Base-by-base conservation (phyloP, 2,329 filamentous ascomycete species). In the Raffaelea arxii region DNA sequence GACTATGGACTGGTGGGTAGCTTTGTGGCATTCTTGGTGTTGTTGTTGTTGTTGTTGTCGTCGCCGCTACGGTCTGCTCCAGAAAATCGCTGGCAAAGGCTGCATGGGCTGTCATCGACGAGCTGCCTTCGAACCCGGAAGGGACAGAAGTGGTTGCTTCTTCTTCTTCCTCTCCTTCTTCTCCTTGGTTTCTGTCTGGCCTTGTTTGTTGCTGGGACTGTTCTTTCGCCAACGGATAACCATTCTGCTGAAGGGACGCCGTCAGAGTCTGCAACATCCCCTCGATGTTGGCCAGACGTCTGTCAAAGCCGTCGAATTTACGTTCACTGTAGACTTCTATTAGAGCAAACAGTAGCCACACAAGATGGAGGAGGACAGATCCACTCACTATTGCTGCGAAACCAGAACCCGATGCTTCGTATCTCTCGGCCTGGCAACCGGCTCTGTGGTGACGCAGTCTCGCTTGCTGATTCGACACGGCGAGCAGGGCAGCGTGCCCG, bases 401-500 rank as follows among this genome's bases (percentile, higher is more conserved):
- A 32, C 16, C 27, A 32, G 27, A 9, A 32, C 27, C 16, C 27
- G 27, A 16, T 32, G 27, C 10, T 32, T 9, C 27, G 9, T 32
- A 9, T 10, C 27, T 32, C 27, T 32, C 27, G 27, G 27, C 27
- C 27, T 10, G 27, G 16, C 10, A 9, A 10, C 27, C 27, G 9
- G 27, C 27, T 10, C 10, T 32, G 9, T 9, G 27, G 16, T 32
- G 27, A 16, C 10, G 27, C 27, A 32, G 27, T 32, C 27, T 32
- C 9, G 10, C 27, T 32, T 32, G 9, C 27, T 32, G 27, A 9
- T 32, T 32, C 35, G 41, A 23, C 46, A 47, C 11, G 43, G 37
- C 35, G 32, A 47, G 12, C 46, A 47, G 4, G 46, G 46, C 14
- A 47, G 22, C n/a, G 39, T 32, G 24, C 46, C n/a, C n/a, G n/a